These are phyloP conservation scores for Aschersonia sp. DNA, from an alignment of 2,329 filamentous ascomycete species.

Conservation along the genomic window DNA sequence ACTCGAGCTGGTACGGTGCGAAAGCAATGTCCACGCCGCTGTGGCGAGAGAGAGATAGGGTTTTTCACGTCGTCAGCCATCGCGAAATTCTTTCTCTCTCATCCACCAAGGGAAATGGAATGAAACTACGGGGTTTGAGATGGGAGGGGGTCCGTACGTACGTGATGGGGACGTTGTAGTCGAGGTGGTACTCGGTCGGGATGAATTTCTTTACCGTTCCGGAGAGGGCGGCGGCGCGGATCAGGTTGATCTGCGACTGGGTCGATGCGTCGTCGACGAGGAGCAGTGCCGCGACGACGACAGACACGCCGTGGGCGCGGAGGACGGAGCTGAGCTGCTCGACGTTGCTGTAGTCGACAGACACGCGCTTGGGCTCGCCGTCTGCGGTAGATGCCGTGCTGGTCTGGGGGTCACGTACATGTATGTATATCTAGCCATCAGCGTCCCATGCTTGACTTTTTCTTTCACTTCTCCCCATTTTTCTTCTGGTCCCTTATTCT, in stretches of 20 bases:
- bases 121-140: background rate
- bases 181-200: slow-evolving; percentile 1
- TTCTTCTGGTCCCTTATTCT: background rate
- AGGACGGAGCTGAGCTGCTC: slow-evolving; percentile 1
- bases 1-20: background rate
- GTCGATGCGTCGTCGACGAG: background rate
- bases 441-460: background rate
- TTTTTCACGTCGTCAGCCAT: background rate
- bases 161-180: background rate
- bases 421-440: background rate
- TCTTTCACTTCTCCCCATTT: background rate
- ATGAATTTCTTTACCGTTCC: slow-evolving; percentile 4
- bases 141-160: background rate
- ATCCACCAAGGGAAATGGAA: background rate
- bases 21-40: background rate
- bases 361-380: background rate
- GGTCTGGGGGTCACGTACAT: background rate
- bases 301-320: background rate
- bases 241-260: slow-evolving; percentile 1
- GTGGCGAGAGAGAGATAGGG: background rate
- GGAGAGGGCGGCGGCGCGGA: slow-evolving; percentile 2
- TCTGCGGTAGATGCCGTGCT: background rate
- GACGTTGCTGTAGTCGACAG: slow-evolving; percentile 2
- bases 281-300: slow-evolving; percentile 3
- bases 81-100: background rate